phyloP scores from a whole-genome alignment of 108 stramenopile species.

The Poteriospumella lacustris region DNA sequence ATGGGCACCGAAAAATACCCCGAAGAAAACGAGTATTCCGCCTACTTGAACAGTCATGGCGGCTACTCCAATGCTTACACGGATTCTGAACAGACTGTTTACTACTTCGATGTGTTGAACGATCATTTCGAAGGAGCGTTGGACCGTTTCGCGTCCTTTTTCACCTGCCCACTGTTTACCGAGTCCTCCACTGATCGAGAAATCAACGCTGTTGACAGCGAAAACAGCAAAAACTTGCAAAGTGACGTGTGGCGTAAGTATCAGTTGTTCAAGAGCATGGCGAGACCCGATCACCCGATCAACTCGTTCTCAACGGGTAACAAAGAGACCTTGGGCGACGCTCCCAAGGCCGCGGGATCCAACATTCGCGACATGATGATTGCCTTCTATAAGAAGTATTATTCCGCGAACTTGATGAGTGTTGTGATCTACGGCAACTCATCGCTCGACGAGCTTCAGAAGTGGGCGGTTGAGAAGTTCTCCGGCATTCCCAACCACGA shows the following conservation, averaged over 20 bases:
- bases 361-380: conserved; percentile 75
- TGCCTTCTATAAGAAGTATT: conserved; percentile 74
- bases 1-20: conserved; percentile 50
- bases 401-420: conserved; percentile 86
- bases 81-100: conserved; percentile 78
- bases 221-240: conserved; percentile 82
- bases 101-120: conserved; percentile 82
- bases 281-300: conserved; percentile 66
- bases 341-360: conserved; percentile 48
- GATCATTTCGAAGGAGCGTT: conserved; percentile 73
- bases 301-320: conserved; percentile 91
- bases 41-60: conserved; percentile 68
- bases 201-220: conserved; percentile 86
- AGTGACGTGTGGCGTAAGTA: not conserved
- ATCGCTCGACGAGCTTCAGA: conserved; percentile 62
- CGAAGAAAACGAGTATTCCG: conserved; percentile 45
- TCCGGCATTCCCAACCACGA: conserved; percentile 53
- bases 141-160: conserved; percentile 89
- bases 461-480: conserved; percentile 69
- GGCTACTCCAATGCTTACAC: conserved; percentile 93
- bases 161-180: conserved; percentile 74
- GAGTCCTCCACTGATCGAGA: conserved; percentile 77
- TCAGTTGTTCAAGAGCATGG: conserved; percentile 67
- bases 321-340: conserved; percentile 74
- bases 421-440: conserved; percentile 74